Conservation (phyloP, 306 rosid genomes). For the Spatholobus suberectus region DNA sequence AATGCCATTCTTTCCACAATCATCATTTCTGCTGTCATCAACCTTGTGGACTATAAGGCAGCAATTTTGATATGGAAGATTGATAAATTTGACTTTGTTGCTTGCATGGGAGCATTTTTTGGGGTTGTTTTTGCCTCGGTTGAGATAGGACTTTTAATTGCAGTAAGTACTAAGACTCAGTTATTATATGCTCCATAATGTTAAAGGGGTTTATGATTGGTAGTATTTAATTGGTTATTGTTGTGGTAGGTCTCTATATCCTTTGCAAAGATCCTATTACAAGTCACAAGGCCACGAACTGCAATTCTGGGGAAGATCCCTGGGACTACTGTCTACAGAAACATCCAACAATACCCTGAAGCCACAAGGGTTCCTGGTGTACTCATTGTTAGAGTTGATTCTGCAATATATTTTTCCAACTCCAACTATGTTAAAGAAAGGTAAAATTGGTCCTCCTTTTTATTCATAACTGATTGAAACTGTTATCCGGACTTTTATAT, state of each 20-base stretch:
- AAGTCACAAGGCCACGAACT: slow-evolving; percentile 87
- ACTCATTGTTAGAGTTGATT: slow-evolving; percentile 84
- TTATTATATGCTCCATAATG: slow-evolving; percentile 24
- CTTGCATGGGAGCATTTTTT: slow-evolving; percentile 97
- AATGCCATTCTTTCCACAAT: slow-evolving; percentile 85
- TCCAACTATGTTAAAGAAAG: slow-evolving; percentile 94
- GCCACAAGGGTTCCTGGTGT: slow-evolving; percentile 82
- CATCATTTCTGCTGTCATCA: slow-evolving; percentile 89
- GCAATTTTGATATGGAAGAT: slow-evolving; percentile 91
- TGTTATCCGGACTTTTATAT: background rate
- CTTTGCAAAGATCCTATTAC: slow-evolving; percentile 91
- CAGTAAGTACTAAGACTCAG: slow-evolving; percentile 56
- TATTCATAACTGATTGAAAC: background rate
- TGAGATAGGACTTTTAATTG: slow-evolving; percentile 91
- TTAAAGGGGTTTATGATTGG: slow-evolving; percentile 2
- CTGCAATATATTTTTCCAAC: slow-evolving; percentile 97
- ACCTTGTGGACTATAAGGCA: slow-evolving; percentile 81
- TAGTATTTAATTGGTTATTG: slow-evolving; percentile 9
- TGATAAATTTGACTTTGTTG: slow-evolving; percentile 90
- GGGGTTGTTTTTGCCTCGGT: slow-evolving; percentile 86
- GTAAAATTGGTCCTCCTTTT: slow-evolving; percentile 46
- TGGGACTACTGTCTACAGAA: slow-evolving; percentile 82
- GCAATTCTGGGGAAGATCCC: slow-evolving; percentile 89
- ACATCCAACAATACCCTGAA: slow-evolving; percentile 85
- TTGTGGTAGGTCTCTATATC: slow-evolving; percentile 75